These are phyloP conservation scores for Solanum chmielewskii DNA, from an alignment of 257 asterid species.

Conservation along the genomic window DNA sequence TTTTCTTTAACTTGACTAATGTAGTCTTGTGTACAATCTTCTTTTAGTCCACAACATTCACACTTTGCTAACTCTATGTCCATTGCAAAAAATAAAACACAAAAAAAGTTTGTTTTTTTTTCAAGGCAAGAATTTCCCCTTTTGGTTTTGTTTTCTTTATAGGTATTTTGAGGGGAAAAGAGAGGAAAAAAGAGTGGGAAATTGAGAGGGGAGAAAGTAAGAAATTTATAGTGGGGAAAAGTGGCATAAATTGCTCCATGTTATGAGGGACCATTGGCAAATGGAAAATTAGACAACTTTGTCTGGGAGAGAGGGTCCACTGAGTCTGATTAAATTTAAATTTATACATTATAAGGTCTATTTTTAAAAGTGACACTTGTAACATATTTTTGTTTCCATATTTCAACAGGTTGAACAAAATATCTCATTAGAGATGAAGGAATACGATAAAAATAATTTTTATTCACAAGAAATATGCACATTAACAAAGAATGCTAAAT, in stretches of 20 bases:
- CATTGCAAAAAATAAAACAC: conserved; percentile 12
- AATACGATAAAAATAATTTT: too few relatives aligned
- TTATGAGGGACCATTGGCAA: conserved; percentile 59
- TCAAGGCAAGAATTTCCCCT: not conserved
- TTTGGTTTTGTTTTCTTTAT: not conserved
- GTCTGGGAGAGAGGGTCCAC: conserved; percentile 14
- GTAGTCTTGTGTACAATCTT: conserved; percentile 82
- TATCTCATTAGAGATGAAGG: not conserved
- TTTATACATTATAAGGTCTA: not conserved
- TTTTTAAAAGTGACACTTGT: not conserved
- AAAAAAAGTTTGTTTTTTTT: not conserved
- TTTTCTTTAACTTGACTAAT: conserved; percentile 50
- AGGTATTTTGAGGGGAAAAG: not conserved
- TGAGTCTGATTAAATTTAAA: not conserved
- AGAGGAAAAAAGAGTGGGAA: not conserved
- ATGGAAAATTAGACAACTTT: conserved; percentile 54
- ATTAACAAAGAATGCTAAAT: too few relatives aligned
- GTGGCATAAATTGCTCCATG: conserved; percentile 71
- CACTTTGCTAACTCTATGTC: conserved; percentile 76
- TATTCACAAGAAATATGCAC: not conserved
- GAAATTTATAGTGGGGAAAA: conserved; percentile 29
- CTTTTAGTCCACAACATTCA: conserved; percentile 86
- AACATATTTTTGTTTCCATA: not conserved
- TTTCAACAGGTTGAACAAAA: not conserved
- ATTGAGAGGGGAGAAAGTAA: not conserved